A percentile compares a stretch with the other conserved stretches of the same genome.
Evolutionary conservation across 164 flowering plant species (phyloP).

Genomic region (Umbellularia californica): DNA sequence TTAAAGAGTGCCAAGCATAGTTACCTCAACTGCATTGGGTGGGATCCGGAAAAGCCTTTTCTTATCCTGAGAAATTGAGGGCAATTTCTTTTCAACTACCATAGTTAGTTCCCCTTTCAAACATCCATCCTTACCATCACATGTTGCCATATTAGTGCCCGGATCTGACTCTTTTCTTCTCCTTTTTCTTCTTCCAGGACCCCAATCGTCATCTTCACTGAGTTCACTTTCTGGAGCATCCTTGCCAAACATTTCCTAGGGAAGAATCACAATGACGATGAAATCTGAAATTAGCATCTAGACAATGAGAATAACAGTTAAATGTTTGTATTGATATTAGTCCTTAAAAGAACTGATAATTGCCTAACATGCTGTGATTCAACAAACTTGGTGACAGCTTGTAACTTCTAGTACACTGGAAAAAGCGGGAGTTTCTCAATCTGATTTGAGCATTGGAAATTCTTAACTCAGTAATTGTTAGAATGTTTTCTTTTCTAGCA

Average conservation of each 20-base stretch:
- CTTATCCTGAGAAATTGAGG: constrained; percentile 24
- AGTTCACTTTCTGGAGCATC: constrained; percentile 44
- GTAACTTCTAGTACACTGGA: too few relatives aligned
- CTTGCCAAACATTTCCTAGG: constrained; percentile 96
- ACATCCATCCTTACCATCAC: constrained; percentile 34
- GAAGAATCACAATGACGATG: neutral
- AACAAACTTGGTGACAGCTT: neutral
- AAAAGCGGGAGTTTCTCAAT: too few relatives aligned
- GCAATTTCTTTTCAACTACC: constrained; percentile 23
- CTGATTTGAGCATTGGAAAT: too few relatives aligned
- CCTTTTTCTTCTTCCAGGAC: constrained; percentile 58
- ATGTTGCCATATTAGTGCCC: constrained; percentile 46
- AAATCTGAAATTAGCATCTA: neutral
- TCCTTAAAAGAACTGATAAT: neutral
- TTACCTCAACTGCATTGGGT: constrained; percentile 70
- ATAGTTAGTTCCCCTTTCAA: constrained; percentile 14
- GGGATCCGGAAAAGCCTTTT: constrained; percentile 64
- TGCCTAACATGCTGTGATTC: neutral
- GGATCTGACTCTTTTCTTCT: constrained; percentile 71
- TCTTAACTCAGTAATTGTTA: too few relatives aligned
- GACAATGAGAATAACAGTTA: neutral
- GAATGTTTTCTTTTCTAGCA: too few relatives aligned
- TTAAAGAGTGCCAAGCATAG: neutral
- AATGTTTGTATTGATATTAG: neutral
- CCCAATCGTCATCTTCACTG: constrained; percentile 99